These are phyloP conservation scores for Erysiphe pulchra DNA, from an alignment of 2,329 filamentous ascomycete species.

Conservation along the genomic window DNA sequence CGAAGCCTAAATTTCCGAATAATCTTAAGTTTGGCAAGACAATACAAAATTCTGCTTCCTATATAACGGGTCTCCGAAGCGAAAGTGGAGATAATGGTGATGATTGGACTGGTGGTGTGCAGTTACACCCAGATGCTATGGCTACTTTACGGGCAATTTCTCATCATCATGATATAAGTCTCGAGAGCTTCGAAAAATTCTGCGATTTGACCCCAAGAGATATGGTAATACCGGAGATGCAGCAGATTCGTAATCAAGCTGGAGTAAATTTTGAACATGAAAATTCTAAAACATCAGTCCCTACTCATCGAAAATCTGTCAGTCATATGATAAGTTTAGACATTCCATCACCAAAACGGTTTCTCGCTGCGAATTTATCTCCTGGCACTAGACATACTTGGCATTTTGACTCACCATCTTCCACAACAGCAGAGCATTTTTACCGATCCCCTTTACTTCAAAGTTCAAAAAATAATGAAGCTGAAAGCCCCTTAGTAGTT, in stretches of 20 bases:
- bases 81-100: conserved; percentile 25
- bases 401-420: conserved; percentile 50
- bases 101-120: conserved; percentile 43
- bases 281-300: too few species aligned
- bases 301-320: too few species aligned
- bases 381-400: conserved; percentile 57
- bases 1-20: too few species aligned
- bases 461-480: conserved; percentile 36
- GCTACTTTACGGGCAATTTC: conserved; percentile 56
- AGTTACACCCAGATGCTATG: conserved; percentile 56
- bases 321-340: too few species aligned
- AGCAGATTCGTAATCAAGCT: conserved; percentile 17
- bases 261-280: too few species aligned
- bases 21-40: too few species aligned
- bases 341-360: too few species aligned
- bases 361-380: conserved; percentile 36
- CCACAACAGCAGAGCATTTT: conserved; percentile 76
- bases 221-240: conserved; percentile 23
- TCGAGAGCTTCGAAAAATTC: conserved; percentile 28
- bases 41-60: too few species aligned
- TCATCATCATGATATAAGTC: conserved; percentile 30
- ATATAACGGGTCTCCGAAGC: too few species aligned
- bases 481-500: conserved; percentile 21
- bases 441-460: conserved; percentile 58
- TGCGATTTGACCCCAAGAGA: conserved; percentile 19